Evolutionary conservation across 306 rosid species (phyloP).

Genomic region (Sindora glabra): DNA sequence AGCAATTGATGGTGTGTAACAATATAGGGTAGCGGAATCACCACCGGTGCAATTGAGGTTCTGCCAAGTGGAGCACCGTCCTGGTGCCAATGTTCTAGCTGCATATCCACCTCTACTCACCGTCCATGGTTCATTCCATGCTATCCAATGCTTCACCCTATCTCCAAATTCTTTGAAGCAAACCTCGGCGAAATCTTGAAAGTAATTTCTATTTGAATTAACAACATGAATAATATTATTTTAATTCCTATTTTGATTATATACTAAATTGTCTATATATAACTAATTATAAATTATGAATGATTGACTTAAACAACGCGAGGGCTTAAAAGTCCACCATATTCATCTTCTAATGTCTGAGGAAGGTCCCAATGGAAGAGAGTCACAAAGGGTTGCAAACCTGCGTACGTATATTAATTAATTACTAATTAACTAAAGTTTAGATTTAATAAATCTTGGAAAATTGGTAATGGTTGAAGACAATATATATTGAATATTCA

Average conservation of each 20-base stretch:
- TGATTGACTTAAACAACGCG: constrained; percentile 34
- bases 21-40: constrained; percentile 51
- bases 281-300: not conserved
- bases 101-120: constrained; percentile 36
- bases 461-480: too few relatives aligned
- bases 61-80: constrained; percentile 55
- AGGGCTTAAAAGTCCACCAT: constrained; percentile 45
- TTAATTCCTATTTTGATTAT: too few relatives aligned
- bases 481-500: too few relatives aligned
- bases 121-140: constrained; percentile 54
- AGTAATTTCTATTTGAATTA: constrained; percentile 24
- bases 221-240: too few relatives aligned
- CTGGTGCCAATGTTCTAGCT: constrained; percentile 38
- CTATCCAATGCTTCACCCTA: constrained; percentile 62
- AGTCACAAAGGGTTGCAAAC: constrained; percentile 27
- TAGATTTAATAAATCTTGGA: too few relatives aligned
- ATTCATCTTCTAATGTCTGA: constrained; percentile 36
- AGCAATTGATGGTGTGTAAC: constrained; percentile 50
- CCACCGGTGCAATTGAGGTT: constrained; percentile 49
- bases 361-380: constrained; percentile 46
- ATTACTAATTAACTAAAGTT: too few relatives aligned
- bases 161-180: constrained; percentile 65
- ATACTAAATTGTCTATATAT: too few relatives aligned
- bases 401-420: not conserved
- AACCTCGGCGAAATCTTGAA: constrained; percentile 45